phyloP scores from a whole-genome alignment of 2,329 filamentous ascomycete species.

The Torrubiellomyces zombiae region DNA sequence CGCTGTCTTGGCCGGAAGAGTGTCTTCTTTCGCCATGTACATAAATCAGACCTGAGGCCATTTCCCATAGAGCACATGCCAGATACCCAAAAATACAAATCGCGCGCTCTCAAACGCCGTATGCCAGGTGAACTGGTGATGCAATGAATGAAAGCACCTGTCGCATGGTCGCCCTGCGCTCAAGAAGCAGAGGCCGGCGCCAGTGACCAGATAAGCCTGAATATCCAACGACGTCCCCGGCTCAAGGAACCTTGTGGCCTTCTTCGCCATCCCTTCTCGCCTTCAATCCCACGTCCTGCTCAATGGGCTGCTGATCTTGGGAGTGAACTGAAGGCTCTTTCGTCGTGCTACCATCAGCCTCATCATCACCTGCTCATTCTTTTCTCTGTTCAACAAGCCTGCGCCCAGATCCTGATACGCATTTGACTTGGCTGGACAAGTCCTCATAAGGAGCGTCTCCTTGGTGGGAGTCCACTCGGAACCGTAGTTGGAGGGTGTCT shows the following conservation, averaged over 20 bases:
- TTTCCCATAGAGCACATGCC: no score
- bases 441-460: conserved; percentile 28
- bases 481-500: conserved; percentile 28
- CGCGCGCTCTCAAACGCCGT: no score
- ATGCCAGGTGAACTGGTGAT: no score
- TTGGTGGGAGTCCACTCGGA: conserved; percentile 15
- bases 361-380: conserved; percentile 40
- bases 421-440: conserved; percentile 35
- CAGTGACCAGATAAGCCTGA: no score
- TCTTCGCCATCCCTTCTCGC: not conserved
- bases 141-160: no score
- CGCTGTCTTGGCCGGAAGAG: no score
- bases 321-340: conserved; percentile 65
- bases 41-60: no score
- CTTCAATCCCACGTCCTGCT: conserved; percentile 34
- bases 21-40: no score
- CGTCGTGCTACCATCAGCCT: conserved; percentile 54
- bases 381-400: conserved; percentile 29
- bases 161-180: no score
- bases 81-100: no score
- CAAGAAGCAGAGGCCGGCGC: no score
- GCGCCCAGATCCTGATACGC: conserved; percentile 21
- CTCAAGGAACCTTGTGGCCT: not conserved
- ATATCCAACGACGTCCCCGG: no score
- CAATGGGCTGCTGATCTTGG: conserved; percentile 57